Evolutionary conservation across 2,329 filamentous ascomycete genomes (phyloP), one percentile per base, ranked within the genome.

Genomic region (Xylaria sp.): DNA sequence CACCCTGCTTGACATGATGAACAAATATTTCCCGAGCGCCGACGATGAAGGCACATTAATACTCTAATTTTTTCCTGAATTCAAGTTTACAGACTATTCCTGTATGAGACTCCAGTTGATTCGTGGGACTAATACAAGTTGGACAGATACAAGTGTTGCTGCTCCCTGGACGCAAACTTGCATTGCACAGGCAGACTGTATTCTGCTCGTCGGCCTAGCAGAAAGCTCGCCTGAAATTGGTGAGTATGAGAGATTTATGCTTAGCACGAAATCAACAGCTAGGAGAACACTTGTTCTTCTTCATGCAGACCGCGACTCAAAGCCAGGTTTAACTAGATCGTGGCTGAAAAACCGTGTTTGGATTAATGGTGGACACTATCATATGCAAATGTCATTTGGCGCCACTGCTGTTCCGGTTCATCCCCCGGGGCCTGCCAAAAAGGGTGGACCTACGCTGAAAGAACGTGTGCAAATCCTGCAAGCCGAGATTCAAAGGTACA

Each of bases 151-250:
- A 4, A 97, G 89, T 63, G 95, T 98, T 70, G 98, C 97, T 70
- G 92, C 96, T 1, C 93, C 94, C 0, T 99, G 95, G 95, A 99
- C 96, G 0, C 93, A 97, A 72, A 98, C 95, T 0, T 99, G 96
- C 74, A 97, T 99, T 67, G 90, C 90, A 15, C 95, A 99, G 76
- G 95, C 95, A 1, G 95, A 99, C 76, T 97, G 93, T 68, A 97
- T 99, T 66, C 83, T 99, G 7, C 83, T 99, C 8, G 92, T 99
- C 27, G 95, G 93, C 0, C 79, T 98, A 13, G 95, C 93, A 0
- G 95, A 98, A 73, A 90, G 90, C 0, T 96, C 93, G 3, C 90
- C 95, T 0, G 89, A 86, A 44, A 95, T 98, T 67, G 95, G 95
- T 41, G 96, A 99, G 74, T 99, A 98, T 69, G 95, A 99, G 75